Percentiles rank a stretch among this genome's conserved stretches.
Conservation (phyloP, 140 eudicot species). For the Senecio squalidus region DNA sequence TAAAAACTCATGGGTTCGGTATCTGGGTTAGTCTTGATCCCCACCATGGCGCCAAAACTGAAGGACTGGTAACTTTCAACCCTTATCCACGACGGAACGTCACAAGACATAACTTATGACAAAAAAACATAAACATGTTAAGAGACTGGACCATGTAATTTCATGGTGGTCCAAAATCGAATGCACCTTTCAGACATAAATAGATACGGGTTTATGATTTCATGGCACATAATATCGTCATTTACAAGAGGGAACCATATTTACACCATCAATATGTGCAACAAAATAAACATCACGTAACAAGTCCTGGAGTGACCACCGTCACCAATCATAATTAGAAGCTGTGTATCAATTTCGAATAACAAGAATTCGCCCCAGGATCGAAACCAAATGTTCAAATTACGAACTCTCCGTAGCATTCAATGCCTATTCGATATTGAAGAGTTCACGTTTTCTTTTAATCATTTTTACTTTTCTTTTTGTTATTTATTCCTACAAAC, state of each 20-base stretch:
- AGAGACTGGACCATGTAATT: neutral
- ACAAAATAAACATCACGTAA: conserved; percentile 5
- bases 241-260: conserved; percentile 21
- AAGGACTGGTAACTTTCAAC: conserved; percentile 8
- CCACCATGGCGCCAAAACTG: neutral
- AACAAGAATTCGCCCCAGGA: too few relatives aligned
- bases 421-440: conserved; percentile 1
- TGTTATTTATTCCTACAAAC: conserved; percentile 9
- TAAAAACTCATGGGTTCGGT: too few relatives aligned
- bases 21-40: too few relatives aligned
- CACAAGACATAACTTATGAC: neutral
- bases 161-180: neutral
- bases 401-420: conserved; percentile 6
- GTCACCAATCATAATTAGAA: neutral
- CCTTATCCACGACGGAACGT: neutral
- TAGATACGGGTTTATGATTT: neutral
- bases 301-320: conserved; percentile 1
- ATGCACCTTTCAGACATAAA: neutral
- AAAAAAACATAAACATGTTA: neutral
- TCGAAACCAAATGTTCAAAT: conserved; percentile 11
- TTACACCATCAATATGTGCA: conserved; percentile 18
- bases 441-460: neutral
- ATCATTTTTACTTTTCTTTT: neutral
- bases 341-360: neutral
- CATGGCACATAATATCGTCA: conserved; percentile 13